Conservation (phyloP, 441 rosid genomes). For the Euphorbia celastroides region DNA sequence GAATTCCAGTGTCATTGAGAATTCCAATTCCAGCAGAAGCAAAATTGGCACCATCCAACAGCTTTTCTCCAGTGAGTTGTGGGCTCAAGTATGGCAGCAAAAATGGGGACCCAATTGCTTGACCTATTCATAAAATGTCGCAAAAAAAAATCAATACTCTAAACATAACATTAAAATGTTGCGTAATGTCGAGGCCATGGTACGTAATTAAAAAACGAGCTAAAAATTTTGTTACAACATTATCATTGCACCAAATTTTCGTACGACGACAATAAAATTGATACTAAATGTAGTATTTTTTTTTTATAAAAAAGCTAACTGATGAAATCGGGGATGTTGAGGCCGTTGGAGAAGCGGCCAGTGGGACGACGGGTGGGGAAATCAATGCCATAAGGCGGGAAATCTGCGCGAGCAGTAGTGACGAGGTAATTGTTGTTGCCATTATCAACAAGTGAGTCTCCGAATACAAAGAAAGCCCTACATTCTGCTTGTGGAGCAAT, state of each 20-base stretch:
- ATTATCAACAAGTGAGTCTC: constrained; percentile 39
- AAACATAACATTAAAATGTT: too few relatives aligned
- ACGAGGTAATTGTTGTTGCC: constrained; percentile 43
- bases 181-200: not conserved
- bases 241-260: too few relatives aligned
- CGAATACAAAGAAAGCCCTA: constrained; percentile 29
- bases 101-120: constrained; percentile 19
- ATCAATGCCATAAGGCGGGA: constrained; percentile 35
- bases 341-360: constrained; percentile 30
- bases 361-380: constrained; percentile 24
- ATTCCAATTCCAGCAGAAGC: constrained; percentile 47
- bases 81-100: constrained; percentile 37
- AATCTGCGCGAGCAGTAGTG: constrained; percentile 37
- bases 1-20: constrained; percentile 41
- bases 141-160: not conserved
- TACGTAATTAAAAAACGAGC: too few relatives aligned
- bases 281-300: too few relatives aligned
- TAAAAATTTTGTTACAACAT: too few relatives aligned
- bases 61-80: constrained; percentile 22
- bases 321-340: constrained; percentile 33
- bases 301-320: not conserved
- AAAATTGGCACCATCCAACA: constrained; percentile 40
- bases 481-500: constrained; percentile 24
- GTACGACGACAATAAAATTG: not conserved
- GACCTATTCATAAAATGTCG: constrained; percentile 13